Conservation (phyloP, 2,329 filamentous ascomycete species). For the Mycosphaerella sp. region DNA sequence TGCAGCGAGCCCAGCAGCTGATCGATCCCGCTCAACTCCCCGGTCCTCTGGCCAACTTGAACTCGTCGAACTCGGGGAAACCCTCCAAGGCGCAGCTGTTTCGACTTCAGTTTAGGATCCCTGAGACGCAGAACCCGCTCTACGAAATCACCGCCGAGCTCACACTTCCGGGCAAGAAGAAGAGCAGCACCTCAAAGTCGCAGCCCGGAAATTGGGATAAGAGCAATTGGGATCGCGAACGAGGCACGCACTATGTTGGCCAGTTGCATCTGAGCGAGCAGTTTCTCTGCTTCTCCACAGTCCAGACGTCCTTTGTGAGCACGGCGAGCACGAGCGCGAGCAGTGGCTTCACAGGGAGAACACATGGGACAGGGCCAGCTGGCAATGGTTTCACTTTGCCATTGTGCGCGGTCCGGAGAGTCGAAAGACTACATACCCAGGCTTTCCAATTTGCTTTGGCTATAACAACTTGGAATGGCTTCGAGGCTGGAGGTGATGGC, state of each 20-base stretch:
- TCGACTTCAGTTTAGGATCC: constrained; percentile 92
- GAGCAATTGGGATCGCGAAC: constrained; percentile 56
- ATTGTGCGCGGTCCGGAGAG: constrained; percentile 80
- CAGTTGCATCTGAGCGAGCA: constrained; percentile 90
- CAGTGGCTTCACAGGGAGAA: constrained; percentile 83
- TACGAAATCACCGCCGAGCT: constrained; percentile 97
- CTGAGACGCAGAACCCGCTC: constrained; percentile 82
- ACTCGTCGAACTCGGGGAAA: constrained; percentile 65
- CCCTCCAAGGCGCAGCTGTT: constrained; percentile 90
- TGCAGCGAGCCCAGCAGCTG: constrained; percentile 79
- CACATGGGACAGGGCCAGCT: constrained; percentile 83
- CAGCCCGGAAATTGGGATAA: constrained; percentile 53
- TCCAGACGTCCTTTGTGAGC: constrained; percentile 77
- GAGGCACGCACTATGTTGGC: constrained; percentile 68
- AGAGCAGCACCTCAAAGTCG: constrained; percentile 21
- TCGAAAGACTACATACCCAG: constrained; percentile 88
- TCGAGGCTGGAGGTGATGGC: constrained; percentile 49
- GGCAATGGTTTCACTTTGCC: constrained; percentile 96
- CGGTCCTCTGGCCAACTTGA: constrained; percentile 36
- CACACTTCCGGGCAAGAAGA: constrained; percentile 66
- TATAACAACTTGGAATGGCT: constrained; percentile 87
- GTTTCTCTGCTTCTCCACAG: constrained; percentile 94
- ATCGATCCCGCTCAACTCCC: constrained; percentile 79
- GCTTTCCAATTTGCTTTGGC: constrained; percentile 88
- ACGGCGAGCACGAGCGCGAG: constrained; percentile 74